Evolutionary conservation across 139 green algal species (phyloP), one percentile per base, ranked within the genome.

Genomic region (Spirogloea muscicola): DNA sequence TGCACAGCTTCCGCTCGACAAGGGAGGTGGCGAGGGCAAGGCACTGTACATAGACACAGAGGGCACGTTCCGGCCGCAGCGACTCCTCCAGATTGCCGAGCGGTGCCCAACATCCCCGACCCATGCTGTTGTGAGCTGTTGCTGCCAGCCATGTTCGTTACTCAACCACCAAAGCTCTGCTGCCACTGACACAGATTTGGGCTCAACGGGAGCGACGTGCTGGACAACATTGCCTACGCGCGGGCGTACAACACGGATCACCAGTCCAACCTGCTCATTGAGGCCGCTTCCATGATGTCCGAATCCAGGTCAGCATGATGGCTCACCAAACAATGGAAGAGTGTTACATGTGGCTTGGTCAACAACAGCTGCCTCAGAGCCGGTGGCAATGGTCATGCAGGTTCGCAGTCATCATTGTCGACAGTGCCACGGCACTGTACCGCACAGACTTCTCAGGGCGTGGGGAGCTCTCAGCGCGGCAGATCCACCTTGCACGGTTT

Each of bases 21-120:
- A 92, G 72, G 95, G 95, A 13, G 95, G 95, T 37, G 95, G 86
- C 9, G 95, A 99, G 76, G 95, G 95, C 76, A 98, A 98, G 80
- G 91, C 88, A 3, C 85, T 99, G 68, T 98, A 96, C 87, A 99
- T 99, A 59, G 92, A 97, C 86, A 95, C 92, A n/a, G 93, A 98
- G 79, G 90, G 91, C 33, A 91, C 90, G 7, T 97, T 97, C 83
- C 71, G 92, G 1, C 88, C 91, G 1, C 87, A 96, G 75, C 76
- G 90, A 41, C 81, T 98, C 18, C 75, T 65, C 3, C 36, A 86
- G 38, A 96, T 98, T 73, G 92, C 94, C 2, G 80, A 89, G 52
- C 74, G 91, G 25, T 97, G 25, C n/a, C n/a, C n/a, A n/a, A n/a
- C n/a, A n/a, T n/a, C n/a, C n/a, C n/a, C n/a, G n/a, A n/a, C n/a